Evolutionary conservation across 2,329 filamentous ascomycete genomes (phyloP).

Genomic region (Pseudogymnoascus sp.): DNA sequence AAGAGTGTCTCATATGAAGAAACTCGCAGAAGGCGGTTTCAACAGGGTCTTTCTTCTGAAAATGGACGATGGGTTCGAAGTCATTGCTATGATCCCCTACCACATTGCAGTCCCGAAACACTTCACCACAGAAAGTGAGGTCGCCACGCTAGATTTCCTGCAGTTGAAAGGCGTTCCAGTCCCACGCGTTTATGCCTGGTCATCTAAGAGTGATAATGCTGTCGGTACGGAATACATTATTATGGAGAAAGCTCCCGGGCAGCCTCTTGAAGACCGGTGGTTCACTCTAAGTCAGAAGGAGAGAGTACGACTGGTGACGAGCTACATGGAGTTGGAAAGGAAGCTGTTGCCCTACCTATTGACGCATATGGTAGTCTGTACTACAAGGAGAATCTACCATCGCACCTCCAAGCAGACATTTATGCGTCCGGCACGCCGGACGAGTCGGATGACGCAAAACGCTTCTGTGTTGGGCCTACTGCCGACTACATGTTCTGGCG

Average conservation of each 20-base stretch:
- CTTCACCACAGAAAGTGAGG: slow-evolving; percentile 16
- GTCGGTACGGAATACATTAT: slow-evolving; percentile 34
- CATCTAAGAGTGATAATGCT: slow-evolving; percentile 27
- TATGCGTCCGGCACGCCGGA: not conserved
- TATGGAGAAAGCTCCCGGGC: slow-evolving; percentile 31
- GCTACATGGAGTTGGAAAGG: slow-evolving; percentile 8
- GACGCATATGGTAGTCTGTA: slow-evolving; percentile 15
- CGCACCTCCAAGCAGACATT: not conserved
- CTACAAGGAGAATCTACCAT: slow-evolving; percentile 6
- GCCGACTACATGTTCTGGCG: not conserved
- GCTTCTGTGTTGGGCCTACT: not conserved
- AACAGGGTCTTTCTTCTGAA: slow-evolving; percentile 15
- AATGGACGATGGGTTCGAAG: slow-evolving; percentile 13
- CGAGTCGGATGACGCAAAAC: not conserved
- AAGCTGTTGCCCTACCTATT: slow-evolving; percentile 12
- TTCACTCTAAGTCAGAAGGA: slow-evolving; percentile 11
- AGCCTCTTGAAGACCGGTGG: slow-evolving; percentile 25
- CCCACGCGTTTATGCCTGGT: slow-evolving; percentile 37
- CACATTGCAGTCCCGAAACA: slow-evolving; percentile 12
- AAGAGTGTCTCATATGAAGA: not conserved
- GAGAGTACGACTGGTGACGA: slow-evolving; percentile 10
- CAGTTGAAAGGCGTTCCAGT: slow-evolving; percentile 34
- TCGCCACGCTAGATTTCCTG: slow-evolving; percentile 17
- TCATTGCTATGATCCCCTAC: slow-evolving; percentile 14
- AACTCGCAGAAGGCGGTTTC: slow-evolving; percentile 23